phyloP scores from a whole-genome alignment of 2,329 filamentous ascomycete species.

The Rhynchosporium graminicola region DNA sequence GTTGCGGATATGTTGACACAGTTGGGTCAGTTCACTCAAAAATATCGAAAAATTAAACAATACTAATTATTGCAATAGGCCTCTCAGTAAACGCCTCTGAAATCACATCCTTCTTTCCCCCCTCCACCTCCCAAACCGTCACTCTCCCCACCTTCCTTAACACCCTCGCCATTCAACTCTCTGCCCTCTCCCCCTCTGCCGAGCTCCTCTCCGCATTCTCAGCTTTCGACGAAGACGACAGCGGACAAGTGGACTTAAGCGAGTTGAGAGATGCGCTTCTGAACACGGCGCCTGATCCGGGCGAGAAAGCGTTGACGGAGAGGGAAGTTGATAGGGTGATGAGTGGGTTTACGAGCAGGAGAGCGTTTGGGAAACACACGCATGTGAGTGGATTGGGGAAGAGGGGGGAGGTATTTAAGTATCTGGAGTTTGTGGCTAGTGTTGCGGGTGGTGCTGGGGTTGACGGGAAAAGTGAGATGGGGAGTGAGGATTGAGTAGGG shows the following conservation, averaged over 20 bases:
- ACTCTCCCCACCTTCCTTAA: conserved; percentile 86
- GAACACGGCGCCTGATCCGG: conserved; percentile 76
- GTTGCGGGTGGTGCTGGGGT: conserved; percentile 36
- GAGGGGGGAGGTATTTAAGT: conserved; percentile 87
- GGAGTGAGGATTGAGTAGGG: conserved; percentile 18
- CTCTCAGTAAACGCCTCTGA: conserved; percentile 71
- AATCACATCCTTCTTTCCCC: conserved; percentile 80
- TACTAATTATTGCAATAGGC: conserved; percentile 49
- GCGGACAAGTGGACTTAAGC: conserved; percentile 82
- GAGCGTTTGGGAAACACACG: conserved; percentile 71
- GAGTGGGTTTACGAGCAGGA: conserved; percentile 78
- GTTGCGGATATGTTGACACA: conserved; percentile 86
- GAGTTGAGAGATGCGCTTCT: conserved; percentile 83
- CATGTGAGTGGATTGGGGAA: conserved; percentile 50
- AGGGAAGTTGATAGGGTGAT: conserved; percentile 85
- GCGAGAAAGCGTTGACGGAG: conserved; percentile 62
- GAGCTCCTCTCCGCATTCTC: conserved; percentile 90
- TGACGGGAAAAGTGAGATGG: conserved; percentile 32
- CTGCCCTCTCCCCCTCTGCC: conserved; percentile 70
- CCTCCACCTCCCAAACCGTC: conserved; percentile 69
- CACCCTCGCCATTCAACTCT: conserved; percentile 72
- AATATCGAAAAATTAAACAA: not conserved
- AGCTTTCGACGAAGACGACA: conserved; percentile 94
- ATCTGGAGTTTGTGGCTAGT: conserved; percentile 78
- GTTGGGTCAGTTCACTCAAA: conserved; percentile 57